Conservation (phyloP, 1,284 basidiomycete species). For the Sparassis latifolia region DNA sequence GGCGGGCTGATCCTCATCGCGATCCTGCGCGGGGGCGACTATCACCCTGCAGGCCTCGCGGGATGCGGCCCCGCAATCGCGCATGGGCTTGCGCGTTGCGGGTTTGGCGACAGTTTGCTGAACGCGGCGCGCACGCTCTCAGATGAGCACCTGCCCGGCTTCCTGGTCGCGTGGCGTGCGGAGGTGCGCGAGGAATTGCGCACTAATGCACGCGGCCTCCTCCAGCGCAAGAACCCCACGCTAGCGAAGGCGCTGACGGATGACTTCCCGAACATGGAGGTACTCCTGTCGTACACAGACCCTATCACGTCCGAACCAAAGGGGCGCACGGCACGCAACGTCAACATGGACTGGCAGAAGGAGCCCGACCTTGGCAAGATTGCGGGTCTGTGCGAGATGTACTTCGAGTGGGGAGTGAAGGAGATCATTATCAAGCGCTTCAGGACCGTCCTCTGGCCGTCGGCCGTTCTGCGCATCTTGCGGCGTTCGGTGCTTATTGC, state of each 20-base stretch:
- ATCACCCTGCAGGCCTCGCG: constrained; percentile 62
- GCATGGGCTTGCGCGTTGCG: constrained; percentile 62
- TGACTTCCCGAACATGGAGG: constrained; percentile 59
- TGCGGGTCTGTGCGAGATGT: constrained; percentile 73
- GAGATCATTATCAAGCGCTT: constrained; percentile 76
- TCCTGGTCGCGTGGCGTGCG: constrained; percentile 59
- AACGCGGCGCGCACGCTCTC: constrained; percentile 49
- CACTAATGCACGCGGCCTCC: constrained; percentile 58
- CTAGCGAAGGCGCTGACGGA: constrained; percentile 57
- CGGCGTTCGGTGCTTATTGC: constrained; percentile 45
- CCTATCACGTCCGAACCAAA: constrained; percentile 69
- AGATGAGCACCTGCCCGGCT: constrained; percentile 40
- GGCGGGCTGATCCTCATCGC: constrained; percentile 83
- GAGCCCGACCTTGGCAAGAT: constrained; percentile 71
- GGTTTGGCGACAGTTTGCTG: constrained; percentile 65
- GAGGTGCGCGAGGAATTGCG: constrained; percentile 62
- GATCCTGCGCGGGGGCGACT: constrained; percentile 87
- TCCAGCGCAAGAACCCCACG: constrained; percentile 53
- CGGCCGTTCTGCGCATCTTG: constrained; percentile 57
- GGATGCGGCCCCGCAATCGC: constrained; percentile 61
- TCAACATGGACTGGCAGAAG: constrained; percentile 41
- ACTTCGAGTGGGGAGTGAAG: constrained; percentile 86
- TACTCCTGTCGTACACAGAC: constrained; percentile 69
- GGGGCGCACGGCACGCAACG: constrained; percentile 29
- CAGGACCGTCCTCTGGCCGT: constrained; percentile 69